Base-by-base conservation (phyloP, 306 rosid species). In the Trifolium fragiferum region DNA sequence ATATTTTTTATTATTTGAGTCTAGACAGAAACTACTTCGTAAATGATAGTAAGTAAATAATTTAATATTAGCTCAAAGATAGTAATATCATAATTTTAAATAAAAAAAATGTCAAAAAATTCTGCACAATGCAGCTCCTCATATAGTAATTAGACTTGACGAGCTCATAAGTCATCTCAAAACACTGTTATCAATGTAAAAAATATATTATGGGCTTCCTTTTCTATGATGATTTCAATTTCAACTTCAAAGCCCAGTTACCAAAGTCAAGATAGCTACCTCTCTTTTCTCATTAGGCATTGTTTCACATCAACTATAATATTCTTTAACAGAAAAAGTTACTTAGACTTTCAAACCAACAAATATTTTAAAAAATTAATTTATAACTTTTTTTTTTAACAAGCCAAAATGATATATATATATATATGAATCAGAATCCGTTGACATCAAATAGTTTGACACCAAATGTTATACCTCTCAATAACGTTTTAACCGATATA, bases 221-320 rank as follows among this genome's bases (percentile, higher is more conserved):
- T 64, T 49, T 40, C 8, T 19, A 0, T 21, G 20, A 5, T 19
- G 18, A 60, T 57, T 40, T 69, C 65, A 35, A 70, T 20, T 78
- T 77, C 33, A 59, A 30, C 33, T 30, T 30, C 6, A 30, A 27
- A 60, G 61, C 43, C 61, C 55, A 78, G 4, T 35, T 23, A 20
- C 60, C 78, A 27, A 55, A 66, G 78, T 73, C 78, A 71, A 30
- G 41, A 41, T 20, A 7, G 65, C 76, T 54, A 77, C 50, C 20
- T 68, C 71, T 10, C 41, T 53, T 49, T 70, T 37, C 75, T 33
- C 46, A 55, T 67, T 3, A n/a, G 10, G 33, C 44, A 16, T 65
- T 23, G 23, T 30, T 58, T 23, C 16, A 47, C 66, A 20, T 66
- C 43, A 19, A 19, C 72, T 54, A 0, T n/a, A 37, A 27, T 33